These are phyloP conservation scores for Fonsecaea erecta DNA, from an alignment of 2,329 filamentous ascomycete species.

Conservation along the genomic window DNA sequence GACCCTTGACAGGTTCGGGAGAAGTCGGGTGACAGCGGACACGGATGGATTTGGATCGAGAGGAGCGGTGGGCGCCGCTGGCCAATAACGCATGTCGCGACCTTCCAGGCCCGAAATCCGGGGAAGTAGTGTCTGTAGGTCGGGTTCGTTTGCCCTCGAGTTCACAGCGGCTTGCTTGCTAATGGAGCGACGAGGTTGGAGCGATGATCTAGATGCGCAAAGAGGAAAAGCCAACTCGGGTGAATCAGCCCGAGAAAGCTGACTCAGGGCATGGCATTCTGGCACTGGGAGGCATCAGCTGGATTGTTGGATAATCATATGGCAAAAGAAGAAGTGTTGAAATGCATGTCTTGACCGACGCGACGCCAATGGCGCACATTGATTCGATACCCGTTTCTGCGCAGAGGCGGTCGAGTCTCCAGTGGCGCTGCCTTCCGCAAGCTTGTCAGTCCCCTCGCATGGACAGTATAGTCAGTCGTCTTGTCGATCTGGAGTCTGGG, in stretches of 20 bases:
- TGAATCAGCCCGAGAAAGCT: conserved; percentile 25
- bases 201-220: not conserved
- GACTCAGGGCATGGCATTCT: conserved; percentile 12
- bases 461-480: not conserved
- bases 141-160: not conserved
- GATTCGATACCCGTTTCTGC: not conserved
- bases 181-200: not conserved
- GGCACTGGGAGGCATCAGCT: not conserved
- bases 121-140: not conserved
- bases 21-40: conserved; percentile 3
- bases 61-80: conserved; percentile 4
- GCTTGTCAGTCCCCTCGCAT: not conserved
- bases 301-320: conserved; percentile 11
- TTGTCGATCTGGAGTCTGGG: conserved; percentile 2
- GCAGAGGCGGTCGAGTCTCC: not conserved
- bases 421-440: not conserved
- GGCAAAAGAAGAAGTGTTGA: conserved; percentile 17
- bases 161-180: not conserved
- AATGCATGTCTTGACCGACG: conserved; percentile 17
- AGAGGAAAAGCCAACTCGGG: conserved; percentile 13
- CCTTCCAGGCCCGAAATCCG: conserved; percentile 9
- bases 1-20: conserved; percentile 4
- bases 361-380: conserved; percentile 3
- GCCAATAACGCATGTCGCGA: conserved; percentile 2
- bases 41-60: conserved; percentile 3